Base-by-base conservation (phyloP, 2,329 filamentous ascomycete species). In the Aciculosporium take region DNA sequence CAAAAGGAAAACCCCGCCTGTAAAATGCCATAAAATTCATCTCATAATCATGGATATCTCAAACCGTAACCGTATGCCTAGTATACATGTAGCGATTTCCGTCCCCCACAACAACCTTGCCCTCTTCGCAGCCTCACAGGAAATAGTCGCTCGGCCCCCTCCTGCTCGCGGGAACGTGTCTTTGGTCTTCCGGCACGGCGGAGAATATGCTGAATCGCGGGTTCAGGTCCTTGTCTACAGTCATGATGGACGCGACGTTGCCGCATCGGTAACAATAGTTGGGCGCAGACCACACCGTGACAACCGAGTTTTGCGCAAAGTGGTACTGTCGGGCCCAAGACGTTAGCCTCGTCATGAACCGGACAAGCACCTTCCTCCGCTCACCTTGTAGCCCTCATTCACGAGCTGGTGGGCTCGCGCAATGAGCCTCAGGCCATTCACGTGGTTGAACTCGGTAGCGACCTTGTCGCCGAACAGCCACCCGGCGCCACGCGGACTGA, bases 391-490 rank as follows among this genome's bases (percentile, higher is more conserved):
- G 4, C 91, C 91, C 64, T 98, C 91, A 55, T 98, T 94, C 52
- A 94, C 95, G 2, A 98, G 73, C 64, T 98, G 91, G 63, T 98
- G 91, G n/a, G 91, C 91, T 38, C 91, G 82, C 23, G 95, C 75
- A 55, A 98, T 98, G 55, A 96, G 84, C 48, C 83, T 91, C 69
- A 98, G 84, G 46, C 81, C 85, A 60, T 98, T 98, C 53, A 98
- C 88, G 55, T 95, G 85, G 48, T 98, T 79, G 61, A 98, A 98
- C 60, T 98, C 95, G 50, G 82, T 91, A 34, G 95, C 91, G 17
- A 98, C 91, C 65, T 96, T 93, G 43, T 91, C 87, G 27, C 91
- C 91, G 60, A 98, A 98, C 1, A 94, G 85, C 69, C 95, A 98
- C 1, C 91, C 91, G n/a, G 91, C 91, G 28, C 91, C 91, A 52